Evolutionary conservation across 1,284 basidiomycete species (phyloP), one percentile per base, ranked within the genome.

Genomic region (Cryptococcus sp.): DNA sequence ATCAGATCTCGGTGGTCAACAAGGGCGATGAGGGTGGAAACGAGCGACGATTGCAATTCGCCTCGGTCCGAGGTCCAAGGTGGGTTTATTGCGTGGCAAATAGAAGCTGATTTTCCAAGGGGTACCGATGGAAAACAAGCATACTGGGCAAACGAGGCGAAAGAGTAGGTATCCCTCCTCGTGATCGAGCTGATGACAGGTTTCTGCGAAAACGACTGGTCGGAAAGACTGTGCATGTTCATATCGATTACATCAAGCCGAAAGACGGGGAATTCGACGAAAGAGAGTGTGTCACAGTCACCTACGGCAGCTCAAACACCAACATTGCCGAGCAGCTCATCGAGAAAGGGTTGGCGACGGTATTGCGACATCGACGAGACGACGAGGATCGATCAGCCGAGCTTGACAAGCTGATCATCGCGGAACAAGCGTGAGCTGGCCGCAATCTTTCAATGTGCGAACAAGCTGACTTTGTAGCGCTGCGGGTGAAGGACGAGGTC

Each of bases 301-400:
- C 85, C 45, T 87, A 85, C 60, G 87, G 88, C 28, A 82, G 84
- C 58, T 84, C 83, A 63, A 74, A 78, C 86, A 92, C 86, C 49
- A 97, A 95, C 67, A 77, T 97, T 42, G 86, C 91, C 2, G 89
- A 94, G 66, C 86, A 92, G 66, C 77, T 98, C 31, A 84, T 97
- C 52, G 91, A 95, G 67, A 90, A 90, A 63, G 94, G 94, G 42
- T 76, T 95, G 11, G 90, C 90, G 2, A 86, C 84, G 46, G 87
- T 89, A 9, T 82, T 97, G 38, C 83, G 93, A 43, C 94, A 98
- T 73, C 86, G 84, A 60, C 83, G 89, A 36, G 93, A 95, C 60
- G 94, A 97, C 66, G 94, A 97, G 72, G 88, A 94, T 60, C 82
- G 92, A 44, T 94, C 92, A 19, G 80, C 86, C 12, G 93, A 97